Base-by-base conservation (phyloP, 2,329 filamentous ascomycete genomes). In the Huntiella bhutanensis region DNA sequence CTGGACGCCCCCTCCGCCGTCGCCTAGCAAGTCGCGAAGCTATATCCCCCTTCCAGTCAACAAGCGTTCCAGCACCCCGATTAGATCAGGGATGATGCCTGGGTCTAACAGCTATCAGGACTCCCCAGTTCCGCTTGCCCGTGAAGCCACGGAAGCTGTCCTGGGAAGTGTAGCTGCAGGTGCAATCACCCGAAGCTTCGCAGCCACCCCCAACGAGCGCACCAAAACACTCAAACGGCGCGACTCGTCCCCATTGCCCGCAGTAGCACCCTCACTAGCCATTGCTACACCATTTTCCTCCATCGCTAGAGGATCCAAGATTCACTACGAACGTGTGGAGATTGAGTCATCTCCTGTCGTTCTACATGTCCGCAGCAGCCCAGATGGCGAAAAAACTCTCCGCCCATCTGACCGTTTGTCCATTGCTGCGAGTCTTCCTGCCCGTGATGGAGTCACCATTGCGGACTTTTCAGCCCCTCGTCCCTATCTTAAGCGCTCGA, bases 251-350 rank as follows among this genome's bases (percentile, higher is more conserved):
- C 16, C 38, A 7, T 10, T 28, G 22, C 22, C 22, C 8, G 22
- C 22, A 10, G 22, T 28, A 28, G 22, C 22, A 28, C 22, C 22
- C 8, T 28, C 22, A 10, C 2, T 10, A 7, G 13, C 17, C 11
- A 19, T 40, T 40, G 38, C 15, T 3, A 16, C 38, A 7, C 17
- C 38, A 7, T 40, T 12, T 19, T 40, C 38, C 16, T 40, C 38
- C 12, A 28, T 40, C 28, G 11, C 38, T 15, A 16, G 13, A 6
- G 38, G 15, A 17, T 10, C 16, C 5, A 10, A 40, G 12, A 12
- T 40, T 12, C 36, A 46, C n/a, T 46, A 46, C 17, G 37, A 46
- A 15, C 37, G 35, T 11, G 10, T 46, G 4, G 22, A 46, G 32
- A 39, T 33, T 41, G 22, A 36, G 11, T 41, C 44, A 8, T 46